Conservation (phyloP, 371 early-diverging fungal genomes). For the Chytridium lagenaria region DNA sequence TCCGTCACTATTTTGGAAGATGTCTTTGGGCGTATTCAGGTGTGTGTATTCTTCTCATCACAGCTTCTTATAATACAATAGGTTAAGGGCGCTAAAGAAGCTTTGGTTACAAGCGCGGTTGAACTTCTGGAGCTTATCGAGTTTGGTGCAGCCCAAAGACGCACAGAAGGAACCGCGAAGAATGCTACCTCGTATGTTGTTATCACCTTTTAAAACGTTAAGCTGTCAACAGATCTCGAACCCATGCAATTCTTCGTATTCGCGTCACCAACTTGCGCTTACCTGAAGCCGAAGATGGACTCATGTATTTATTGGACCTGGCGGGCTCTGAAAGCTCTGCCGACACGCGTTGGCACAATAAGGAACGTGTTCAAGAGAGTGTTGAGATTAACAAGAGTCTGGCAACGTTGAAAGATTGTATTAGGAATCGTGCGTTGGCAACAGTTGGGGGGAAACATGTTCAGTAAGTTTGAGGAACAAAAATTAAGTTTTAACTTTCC, state of each 20-base stretch:
- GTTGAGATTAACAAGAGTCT: constrained; percentile 55
- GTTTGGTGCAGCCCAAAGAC: constrained; percentile 38
- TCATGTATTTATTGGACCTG: constrained; percentile 53
- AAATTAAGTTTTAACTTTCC: constrained; percentile 12
- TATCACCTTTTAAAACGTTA: neutral
- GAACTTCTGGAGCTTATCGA: constrained; percentile 36
- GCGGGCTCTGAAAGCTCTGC: constrained; percentile 52
- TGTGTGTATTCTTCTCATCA: constrained; percentile 10
- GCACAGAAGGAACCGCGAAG: constrained; percentile 43
- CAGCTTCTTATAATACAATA: neutral
- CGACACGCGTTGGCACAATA: constrained; percentile 47
- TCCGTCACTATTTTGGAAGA: constrained; percentile 46
- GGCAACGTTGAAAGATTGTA: constrained; percentile 56
- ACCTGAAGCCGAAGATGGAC: constrained; percentile 46
- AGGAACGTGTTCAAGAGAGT: constrained; percentile 50
- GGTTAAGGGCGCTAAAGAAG: constrained; percentile 23
- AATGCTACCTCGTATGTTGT: constrained; percentile 37
- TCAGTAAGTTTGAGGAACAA: constrained; percentile 19
- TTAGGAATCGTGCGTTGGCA: constrained; percentile 46
- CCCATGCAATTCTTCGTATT: constrained; percentile 55
- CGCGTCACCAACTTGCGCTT: constrained; percentile 35
- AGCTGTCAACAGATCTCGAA: constrained; percentile 33
- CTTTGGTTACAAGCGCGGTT: constrained; percentile 12
- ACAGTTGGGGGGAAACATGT: constrained; percentile 24
- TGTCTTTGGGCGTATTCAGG: constrained; percentile 40